Base-by-base conservation (phyloP, 306 rosid species). In the Cicer judaicum region DNA sequence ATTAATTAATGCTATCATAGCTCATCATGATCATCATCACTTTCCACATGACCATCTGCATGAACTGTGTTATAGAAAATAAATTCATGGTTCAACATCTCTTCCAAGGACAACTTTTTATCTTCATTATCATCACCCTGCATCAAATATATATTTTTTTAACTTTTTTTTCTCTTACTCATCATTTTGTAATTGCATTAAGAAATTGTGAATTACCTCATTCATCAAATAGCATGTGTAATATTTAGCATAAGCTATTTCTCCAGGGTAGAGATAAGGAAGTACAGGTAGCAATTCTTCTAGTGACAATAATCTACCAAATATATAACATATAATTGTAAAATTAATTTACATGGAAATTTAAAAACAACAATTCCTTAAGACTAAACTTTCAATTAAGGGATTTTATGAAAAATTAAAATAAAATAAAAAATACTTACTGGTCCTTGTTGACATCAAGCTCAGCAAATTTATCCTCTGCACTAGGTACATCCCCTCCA, bases 121-220 rank as follows among this genome's bases (percentile, higher is more conserved):
- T 93, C 97, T 42, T 78, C 81, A 76, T 87, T 77, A 7, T 87
- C 90, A 81, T 93, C 98, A 48, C 89, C 94, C 98, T 89, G 86
- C 74, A 77, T 40, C 11, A 57, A 64, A 47, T 8, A 74, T 8
- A 54, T 13, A 38, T 53, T 7, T 1, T 53, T 21, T 15, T 7
- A 53, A 15, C 5, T 16, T 53, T 6, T 13, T 48, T n/a, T 19
- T 19, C 8, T 49, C 8, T n/a, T n/a, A 49, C 5, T 49, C 18
- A 50, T 50, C 9, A n/a, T 7, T 50, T 50, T n/a, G 19, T 4
- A 6, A 9, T 1, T 6, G 1, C 55, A 49, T 1, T 21, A 15
- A 24, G 39, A 11, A 40, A 10, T 40, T 36, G 0, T 13, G 9
- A 46, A 83, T 75, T 3, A 92, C 97, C 97, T 91, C 86, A 36